phyloP scores from a whole-genome alignment of 768 basidiomycete species.

The Sporobolomyces pararoseus region DNA sequence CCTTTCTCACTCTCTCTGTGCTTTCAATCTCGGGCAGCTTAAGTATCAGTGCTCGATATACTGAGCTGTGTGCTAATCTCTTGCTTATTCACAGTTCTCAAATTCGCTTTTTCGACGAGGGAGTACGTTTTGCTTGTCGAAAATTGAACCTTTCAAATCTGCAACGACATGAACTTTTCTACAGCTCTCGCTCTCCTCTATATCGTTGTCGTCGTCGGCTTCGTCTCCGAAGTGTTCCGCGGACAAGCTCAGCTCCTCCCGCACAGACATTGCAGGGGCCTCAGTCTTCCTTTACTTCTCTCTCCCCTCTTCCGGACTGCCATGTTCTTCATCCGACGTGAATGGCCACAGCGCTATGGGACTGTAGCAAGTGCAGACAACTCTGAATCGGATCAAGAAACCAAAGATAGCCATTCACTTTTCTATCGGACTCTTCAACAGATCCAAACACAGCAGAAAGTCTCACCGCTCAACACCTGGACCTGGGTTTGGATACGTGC shows the following conservation, averaged over 20 bases:
- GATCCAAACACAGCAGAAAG: slow-evolving; percentile 1
- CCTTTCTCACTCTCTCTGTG: neutral
- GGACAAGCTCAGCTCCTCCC: too few relatives aligned
- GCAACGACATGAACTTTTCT: neutral
- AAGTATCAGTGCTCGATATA: too few relatives aligned
- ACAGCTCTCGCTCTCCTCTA: too few relatives aligned
- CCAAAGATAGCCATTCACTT: neutral
- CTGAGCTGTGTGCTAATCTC: too few relatives aligned
- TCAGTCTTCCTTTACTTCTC: neutral
- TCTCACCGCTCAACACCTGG: neutral
- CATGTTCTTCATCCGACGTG: neutral
- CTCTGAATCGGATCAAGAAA: neutral
- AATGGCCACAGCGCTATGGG: neutral
- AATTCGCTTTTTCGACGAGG: slow-evolving; percentile 52
- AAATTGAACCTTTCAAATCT: neutral
- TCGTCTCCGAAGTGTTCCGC: neutral
- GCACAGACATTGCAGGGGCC: too few relatives aligned
- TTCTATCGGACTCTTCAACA: neutral
- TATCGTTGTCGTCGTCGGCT: neutral
- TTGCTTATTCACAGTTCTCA: slow-evolving; percentile 51
- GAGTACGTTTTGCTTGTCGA: slow-evolving; percentile 47
- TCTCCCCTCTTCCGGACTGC: neutral
- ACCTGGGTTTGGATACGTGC: neutral
- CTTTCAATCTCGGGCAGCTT: too few relatives aligned
- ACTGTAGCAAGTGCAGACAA: neutral